These are phyloP conservation scores for Camelina laxa DNA, from an alignment of 345 rosid genomes.

Conservation along the genomic window DNA sequence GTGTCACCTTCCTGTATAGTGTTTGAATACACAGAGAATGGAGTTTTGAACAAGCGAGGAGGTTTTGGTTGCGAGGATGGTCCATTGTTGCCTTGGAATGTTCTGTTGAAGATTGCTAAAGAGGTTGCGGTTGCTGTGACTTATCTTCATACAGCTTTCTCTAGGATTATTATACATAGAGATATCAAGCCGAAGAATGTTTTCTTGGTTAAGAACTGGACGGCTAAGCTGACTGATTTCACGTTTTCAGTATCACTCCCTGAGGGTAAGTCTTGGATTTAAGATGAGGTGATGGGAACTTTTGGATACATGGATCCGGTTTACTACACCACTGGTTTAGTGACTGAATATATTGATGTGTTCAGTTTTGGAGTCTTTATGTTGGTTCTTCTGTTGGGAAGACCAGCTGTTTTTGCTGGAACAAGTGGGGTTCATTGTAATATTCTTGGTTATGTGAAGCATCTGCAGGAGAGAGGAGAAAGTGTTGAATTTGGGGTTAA, in stretches of 20 bases:
- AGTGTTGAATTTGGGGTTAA: background rate
- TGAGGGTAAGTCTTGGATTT: slow-evolving; percentile 13
- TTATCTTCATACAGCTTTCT: slow-evolving; percentile 21
- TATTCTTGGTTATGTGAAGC: slow-evolving; percentile 14
- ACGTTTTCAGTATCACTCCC: slow-evolving; percentile 5
- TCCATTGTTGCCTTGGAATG: slow-evolving; percentile 6
- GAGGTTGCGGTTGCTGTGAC: slow-evolving; percentile 13
- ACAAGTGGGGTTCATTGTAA: background rate
- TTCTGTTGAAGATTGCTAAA: slow-evolving; percentile 11
- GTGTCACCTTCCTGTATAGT: background rate
- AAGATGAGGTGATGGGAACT: slow-evolving; percentile 25
- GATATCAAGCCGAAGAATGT: slow-evolving; percentile 7
- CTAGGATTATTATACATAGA: slow-evolving; percentile 19
- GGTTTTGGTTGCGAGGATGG: background rate
- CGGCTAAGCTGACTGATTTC: slow-evolving; percentile 20
- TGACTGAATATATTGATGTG: slow-evolving; percentile 12
- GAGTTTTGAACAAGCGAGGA: slow-evolving; percentile 2
- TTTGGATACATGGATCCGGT: slow-evolving; percentile 20
- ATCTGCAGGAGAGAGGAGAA: slow-evolving; percentile 4
- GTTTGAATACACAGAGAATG: slow-evolving; percentile 13
- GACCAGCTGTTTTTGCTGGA: background rate
- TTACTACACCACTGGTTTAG: background rate
- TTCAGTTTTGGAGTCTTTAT: slow-evolving; percentile 15
- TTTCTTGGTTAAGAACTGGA: slow-evolving; percentile 24
- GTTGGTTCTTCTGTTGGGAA: slow-evolving; percentile 24